Base-by-base conservation (phyloP, 2,329 filamentous ascomycete species). In the Cladosporium sp. region DNA sequence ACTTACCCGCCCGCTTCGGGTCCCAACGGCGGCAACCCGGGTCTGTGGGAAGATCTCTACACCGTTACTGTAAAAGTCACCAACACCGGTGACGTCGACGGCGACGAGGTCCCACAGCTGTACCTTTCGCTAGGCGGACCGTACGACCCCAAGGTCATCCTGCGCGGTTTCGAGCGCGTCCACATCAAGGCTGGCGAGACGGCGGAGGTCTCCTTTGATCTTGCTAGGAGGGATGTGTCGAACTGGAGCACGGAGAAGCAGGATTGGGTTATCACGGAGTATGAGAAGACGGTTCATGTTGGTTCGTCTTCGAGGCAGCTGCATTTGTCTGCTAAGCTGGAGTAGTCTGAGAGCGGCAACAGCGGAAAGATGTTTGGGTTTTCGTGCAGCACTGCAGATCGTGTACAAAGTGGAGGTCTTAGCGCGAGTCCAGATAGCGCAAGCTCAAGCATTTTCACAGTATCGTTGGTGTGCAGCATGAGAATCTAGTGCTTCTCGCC, bases 161-260 rank as follows among this genome's bases (percentile, higher is more conserved):
- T 97, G n/a, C 88, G 93, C 68, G 89, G 88, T 34, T 97, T 97
- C 71, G 90, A 95, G 64, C 86, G 91, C 58, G 78, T 96, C 63
- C 83, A 81, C 62, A 87, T 97, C 67, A 82, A 85, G 7, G 84
- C 91, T 0, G 91, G 91, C n/a, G 76, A 87, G 79, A 86, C 84
- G 57, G 82, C 80, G 2, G 84, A 82, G 4, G 94, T 94, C 80
- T 81, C 77, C 0, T 87, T 86, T 0, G 84, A 87, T 16, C 78
- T 97, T 58, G 91, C 87, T 13, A 85, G 93, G 48, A 87, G 92
- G 64, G 93, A 97, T 73, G 71, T 97, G 64, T 92, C 90, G 75
- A 93, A 92, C 79, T 97, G 93, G 93, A 91, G 96, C 71, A 80
- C 85, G 0, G 82, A 74, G 1, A 76, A 79, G n/a, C 93, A 96